These are phyloP conservation scores for Lactifluus subvellereus DNA, from an alignment of 768 basidiomycete species.

Conservation along the genomic window DNA sequence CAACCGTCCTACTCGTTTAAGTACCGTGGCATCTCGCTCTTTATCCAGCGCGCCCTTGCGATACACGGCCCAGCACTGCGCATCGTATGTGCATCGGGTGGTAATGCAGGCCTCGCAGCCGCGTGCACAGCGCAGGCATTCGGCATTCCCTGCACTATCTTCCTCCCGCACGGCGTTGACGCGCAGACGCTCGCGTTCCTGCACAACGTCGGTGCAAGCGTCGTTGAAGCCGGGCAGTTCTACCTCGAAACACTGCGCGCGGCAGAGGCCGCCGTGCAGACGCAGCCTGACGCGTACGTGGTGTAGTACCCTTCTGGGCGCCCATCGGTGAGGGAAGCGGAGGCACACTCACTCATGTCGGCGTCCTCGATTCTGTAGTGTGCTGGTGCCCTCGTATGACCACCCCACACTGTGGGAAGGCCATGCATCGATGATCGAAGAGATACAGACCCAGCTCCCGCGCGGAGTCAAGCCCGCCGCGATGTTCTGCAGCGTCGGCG, in stretches of 20 bases:
- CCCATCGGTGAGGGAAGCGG: not conserved
- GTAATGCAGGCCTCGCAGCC: constrained; percentile 75
- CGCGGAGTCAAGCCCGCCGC: constrained; percentile 49
- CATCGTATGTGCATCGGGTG: constrained; percentile 52
- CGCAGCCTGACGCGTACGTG: constrained; percentile 50
- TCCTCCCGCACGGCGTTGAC: constrained; percentile 51
- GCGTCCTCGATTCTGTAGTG: constrained; percentile 33
- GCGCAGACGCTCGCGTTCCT: constrained; percentile 46
- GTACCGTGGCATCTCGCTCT: not conserved
- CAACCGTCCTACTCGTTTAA: constrained; percentile 64
- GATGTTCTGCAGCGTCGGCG: constrained; percentile 74
- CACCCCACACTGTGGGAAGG: constrained; percentile 68
- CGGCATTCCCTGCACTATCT: constrained; percentile 58
- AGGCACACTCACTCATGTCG: not conserved
- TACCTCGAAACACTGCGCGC: constrained; percentile 51
- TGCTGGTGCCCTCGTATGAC: constrained; percentile 69
- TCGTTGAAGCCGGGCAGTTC: constrained; percentile 50
- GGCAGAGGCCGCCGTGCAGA: constrained; percentile 42
- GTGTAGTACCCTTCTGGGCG: not conserved
- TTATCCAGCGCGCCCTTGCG: not conserved
- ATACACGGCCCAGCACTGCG: too few relatives aligned
- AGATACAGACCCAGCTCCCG: constrained; percentile 51
- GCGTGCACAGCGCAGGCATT: constrained; percentile 56
- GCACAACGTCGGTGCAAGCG: constrained; percentile 47
- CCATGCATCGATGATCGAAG: constrained; percentile 66